These are phyloP conservation scores for Lachnellula subtilissima DNA, from an alignment of 2,329 filamentous ascomycete species.

Conservation along the genomic window DNA sequence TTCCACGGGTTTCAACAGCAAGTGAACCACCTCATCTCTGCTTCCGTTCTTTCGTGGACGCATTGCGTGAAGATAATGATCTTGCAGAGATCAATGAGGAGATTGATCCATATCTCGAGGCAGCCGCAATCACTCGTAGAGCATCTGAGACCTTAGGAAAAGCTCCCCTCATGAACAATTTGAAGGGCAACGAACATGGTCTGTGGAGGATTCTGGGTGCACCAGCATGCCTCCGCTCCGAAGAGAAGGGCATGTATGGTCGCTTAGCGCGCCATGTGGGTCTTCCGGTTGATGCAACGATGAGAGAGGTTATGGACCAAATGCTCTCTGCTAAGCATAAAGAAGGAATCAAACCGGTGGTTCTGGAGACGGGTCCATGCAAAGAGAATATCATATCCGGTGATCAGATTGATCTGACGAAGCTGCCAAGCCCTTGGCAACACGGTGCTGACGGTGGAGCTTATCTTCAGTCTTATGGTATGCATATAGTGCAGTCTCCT, in stretches of 20 bases:
- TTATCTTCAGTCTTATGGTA: slow-evolving; percentile 47
- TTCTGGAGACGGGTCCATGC: slow-evolving; percentile 37
- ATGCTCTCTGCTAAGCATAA: slow-evolving; percentile 35
- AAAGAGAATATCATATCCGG: slow-evolving; percentile 39
- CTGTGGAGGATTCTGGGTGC: slow-evolving; percentile 45
- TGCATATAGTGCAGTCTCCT: slow-evolving; percentile 43
- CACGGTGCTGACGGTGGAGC: slow-evolving; percentile 44
- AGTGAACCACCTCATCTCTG: too few relatives aligned
- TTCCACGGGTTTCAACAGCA: too few relatives aligned
- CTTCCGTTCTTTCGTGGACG: slow-evolving; percentile 44
- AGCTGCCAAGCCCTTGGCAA: slow-evolving; percentile 38
- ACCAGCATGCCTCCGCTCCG: slow-evolving; percentile 35
- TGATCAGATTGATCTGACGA: slow-evolving; percentile 40
- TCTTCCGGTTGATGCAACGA: slow-evolving; percentile 34
- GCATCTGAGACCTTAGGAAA: slow-evolving; percentile 42
- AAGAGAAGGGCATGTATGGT: slow-evolving; percentile 34
- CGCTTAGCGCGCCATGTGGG: slow-evolving; percentile 40
- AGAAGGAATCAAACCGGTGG: slow-evolving; percentile 31
- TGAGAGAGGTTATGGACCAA: slow-evolving; percentile 38
- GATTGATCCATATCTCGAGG: slow-evolving; percentile 43
- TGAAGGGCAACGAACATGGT: slow-evolving; percentile 42
- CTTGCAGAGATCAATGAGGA: slow-evolving; percentile 41
- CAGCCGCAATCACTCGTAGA: slow-evolving; percentile 41
- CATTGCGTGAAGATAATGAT: slow-evolving; percentile 39
- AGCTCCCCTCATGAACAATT: slow-evolving; percentile 48